Base-by-base conservation (phyloP, 805 yeast genomes). In the Schwanniomyces sp. region DNA sequence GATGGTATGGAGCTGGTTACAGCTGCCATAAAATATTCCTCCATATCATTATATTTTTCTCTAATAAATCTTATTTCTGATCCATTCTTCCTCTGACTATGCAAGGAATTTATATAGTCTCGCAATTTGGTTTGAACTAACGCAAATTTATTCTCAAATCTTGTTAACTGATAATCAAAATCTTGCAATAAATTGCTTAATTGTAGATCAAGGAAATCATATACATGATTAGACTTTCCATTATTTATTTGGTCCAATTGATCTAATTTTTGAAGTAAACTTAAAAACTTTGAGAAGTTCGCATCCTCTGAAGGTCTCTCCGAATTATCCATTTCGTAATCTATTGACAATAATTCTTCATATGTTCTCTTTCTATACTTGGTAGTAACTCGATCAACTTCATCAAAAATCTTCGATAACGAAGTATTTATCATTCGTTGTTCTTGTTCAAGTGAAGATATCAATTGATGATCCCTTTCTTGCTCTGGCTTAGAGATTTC, bases 231-330 rank as follows among this genome's bases (percentile, higher is more conserved):
- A 12, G 52, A 29, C 5, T 36, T 34, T 4, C 55, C 50, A 21
- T 61, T 52, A 18, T 54, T 54, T 43, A 64, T 60, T 8, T 34
- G 40, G 21, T 49, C 45, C 45, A 72, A 52, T 47, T 70, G 70
- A 51, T 69, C 67, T 27, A 73, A 61, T 44, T 69, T 68, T 43
- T 72, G 75, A 11, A 73, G 75, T 41, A 73, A 60, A 1, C 67
- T 59, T 12, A 70, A 61, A 52, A 73, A 72, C 45, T 64, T 69
- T 21, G 66, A 58, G 47, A 62, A 67, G 45, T 47, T 43, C 41
- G 41, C 41, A 46, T 41, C 36, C 5, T 37, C 14, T 37, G 32
- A 38, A 43, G 44, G 14, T 8, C n/a, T 25, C 39, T 44, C 38
- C 1, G 41, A 25, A 42, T 47, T 46, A 41, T 63, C 53, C 2